A percentile compares a stretch with the other conserved stretches of the same genome.
These are phyloP conservation scores for Heritiera fomes DNA, from an alignment of 345 rosid genomes.

Conservation along the genomic window DNA sequence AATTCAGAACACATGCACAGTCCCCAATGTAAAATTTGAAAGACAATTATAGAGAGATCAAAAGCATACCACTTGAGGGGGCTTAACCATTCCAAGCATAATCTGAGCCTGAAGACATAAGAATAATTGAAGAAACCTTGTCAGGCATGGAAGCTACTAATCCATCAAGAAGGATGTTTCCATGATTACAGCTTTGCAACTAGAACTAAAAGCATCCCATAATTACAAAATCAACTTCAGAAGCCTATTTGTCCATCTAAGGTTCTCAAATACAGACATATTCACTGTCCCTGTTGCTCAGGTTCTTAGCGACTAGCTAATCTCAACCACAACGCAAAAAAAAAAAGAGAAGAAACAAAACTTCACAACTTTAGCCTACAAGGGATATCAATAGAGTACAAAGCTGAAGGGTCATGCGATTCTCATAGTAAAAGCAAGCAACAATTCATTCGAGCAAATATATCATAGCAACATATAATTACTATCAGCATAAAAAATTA, in stretches of 20 bases:
- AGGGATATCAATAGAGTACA: neutral
- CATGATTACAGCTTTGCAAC: neutral
- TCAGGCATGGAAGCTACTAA: conserved; percentile 8
- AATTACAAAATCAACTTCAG: neutral
- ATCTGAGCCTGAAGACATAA: conserved; percentile 74
- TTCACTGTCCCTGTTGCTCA: neutral
- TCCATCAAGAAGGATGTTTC: neutral
- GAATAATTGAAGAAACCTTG: conserved; percentile 9
- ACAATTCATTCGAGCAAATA: neutral
- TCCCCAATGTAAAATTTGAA: conserved; percentile 14
- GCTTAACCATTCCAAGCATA: conserved; percentile 99
- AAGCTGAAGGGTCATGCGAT: neutral
- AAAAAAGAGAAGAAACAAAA: neutral
- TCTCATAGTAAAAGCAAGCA: neutral
- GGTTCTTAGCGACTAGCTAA: neutral
- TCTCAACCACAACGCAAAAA: neutral
- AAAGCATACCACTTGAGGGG: conserved; percentile 74
- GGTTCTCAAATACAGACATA: neutral
- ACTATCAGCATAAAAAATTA: neutral
- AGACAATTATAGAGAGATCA: conserved; percentile 15
- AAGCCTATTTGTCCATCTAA: neutral
- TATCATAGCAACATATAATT: neutral
- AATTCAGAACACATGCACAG: conserved; percentile 17
- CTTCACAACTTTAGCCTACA: conserved; percentile 1
- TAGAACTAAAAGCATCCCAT: neutral